Evolutionary conservation across 2,329 filamentous ascomycete genomes (phyloP).

Genomic region (Exserohilum turcica): DNA sequence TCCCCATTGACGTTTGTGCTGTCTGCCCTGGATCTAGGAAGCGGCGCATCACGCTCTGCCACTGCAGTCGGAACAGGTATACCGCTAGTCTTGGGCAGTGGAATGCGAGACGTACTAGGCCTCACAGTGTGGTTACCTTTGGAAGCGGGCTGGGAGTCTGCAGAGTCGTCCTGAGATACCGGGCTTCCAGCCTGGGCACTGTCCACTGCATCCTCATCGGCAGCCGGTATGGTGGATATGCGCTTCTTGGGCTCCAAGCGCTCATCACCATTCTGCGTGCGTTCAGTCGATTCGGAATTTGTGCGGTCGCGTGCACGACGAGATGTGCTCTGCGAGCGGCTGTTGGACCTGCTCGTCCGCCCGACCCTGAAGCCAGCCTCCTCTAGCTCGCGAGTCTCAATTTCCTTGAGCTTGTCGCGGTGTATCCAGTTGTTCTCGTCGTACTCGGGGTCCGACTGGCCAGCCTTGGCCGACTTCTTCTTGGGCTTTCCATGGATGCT

Average conservation of each 20-base stretch:
- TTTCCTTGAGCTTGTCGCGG: conserved; percentile 79
- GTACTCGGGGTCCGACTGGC: conserved; percentile 30
- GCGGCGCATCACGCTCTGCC: conserved; percentile 73
- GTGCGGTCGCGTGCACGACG: conserved; percentile 36
- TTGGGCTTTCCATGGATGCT: conserved; percentile 30
- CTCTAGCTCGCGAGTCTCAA: conserved; percentile 80
- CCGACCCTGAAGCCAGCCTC: conserved; percentile 72
- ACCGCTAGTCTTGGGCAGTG: conserved; percentile 79
- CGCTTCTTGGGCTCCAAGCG: conserved; percentile 35
- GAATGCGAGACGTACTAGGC: conserved; percentile 76
- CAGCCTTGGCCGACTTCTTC: conserved; percentile 34
- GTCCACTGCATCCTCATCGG: conserved; percentile 49
- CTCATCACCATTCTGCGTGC: conserved; percentile 33
- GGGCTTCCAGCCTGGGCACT: conserved; percentile 66
- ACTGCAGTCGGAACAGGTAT: conserved; percentile 73
- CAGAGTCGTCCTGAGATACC: conserved; percentile 77
- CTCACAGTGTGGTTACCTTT: conserved; percentile 56
- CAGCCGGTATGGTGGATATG: conserved; percentile 49
- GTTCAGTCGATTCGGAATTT: conserved; percentile 39
- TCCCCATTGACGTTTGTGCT: conserved; percentile 65
- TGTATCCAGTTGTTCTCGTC: conserved; percentile 83
- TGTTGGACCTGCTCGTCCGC: conserved; percentile 48
- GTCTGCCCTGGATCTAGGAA: conserved; percentile 63
- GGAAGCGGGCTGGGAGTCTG: conserved; percentile 54
- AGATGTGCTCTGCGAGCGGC: conserved; percentile 42